Evolutionary conservation across 2,329 filamentous ascomycete species (phyloP).

Genomic region (Stylonectria norvegica): DNA sequence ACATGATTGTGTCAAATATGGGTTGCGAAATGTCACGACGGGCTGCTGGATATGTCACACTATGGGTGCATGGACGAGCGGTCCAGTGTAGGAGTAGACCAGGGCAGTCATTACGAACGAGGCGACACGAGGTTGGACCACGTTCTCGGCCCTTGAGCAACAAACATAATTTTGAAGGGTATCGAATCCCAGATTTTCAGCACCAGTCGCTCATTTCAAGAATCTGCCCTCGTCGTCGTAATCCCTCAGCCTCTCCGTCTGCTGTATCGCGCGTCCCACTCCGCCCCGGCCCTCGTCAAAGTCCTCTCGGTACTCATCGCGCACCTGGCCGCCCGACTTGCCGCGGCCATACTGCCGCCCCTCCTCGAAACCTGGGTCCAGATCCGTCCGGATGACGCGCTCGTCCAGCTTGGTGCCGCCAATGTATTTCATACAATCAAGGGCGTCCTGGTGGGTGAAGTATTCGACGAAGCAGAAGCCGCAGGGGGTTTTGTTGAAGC

Average conservation of each 20-base stretch:
- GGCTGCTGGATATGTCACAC: not conserved
- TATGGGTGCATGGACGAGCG: not conserved
- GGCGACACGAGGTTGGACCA: constrained; percentile 4
- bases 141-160: constrained; percentile 7
- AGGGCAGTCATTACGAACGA: constrained; percentile 6
- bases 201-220: constrained; percentile 1
- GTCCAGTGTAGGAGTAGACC: constrained; percentile 23
- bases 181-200: constrained; percentile 19
- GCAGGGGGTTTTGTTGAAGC: constrained; percentile 95
- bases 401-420: constrained; percentile 98
- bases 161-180: constrained; percentile 18
- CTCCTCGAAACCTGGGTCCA: constrained; percentile 94
- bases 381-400: constrained; percentile 89
- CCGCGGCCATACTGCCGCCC: constrained; percentile 93
- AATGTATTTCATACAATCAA: constrained; percentile 98
- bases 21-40: constrained; percentile 21
- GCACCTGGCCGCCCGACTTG: constrained; percentile 93
- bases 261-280: constrained; percentile 73
- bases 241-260: constrained; percentile 45
- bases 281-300: constrained; percentile 93
- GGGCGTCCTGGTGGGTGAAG: constrained; percentile 93
- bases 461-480: constrained; percentile 99
- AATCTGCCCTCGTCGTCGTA: constrained; percentile 39
- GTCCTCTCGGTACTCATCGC: constrained; percentile 96
- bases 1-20: constrained; percentile 27